phyloP scores from a whole-genome alignment of 805 yeast genomes.

The Sugiyamaella valdiviana region DNA sequence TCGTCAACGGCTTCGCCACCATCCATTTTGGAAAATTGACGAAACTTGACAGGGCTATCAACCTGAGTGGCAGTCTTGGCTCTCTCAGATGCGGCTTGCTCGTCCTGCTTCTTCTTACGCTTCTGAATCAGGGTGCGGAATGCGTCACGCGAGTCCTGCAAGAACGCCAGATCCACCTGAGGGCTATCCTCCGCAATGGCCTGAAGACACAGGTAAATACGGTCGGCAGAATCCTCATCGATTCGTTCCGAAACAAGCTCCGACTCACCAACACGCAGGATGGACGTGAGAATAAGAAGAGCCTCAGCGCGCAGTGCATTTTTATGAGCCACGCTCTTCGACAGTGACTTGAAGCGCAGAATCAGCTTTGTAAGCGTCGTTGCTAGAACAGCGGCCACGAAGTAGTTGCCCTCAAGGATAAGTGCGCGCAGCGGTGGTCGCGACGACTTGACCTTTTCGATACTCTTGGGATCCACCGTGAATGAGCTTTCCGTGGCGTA shows the following conservation, averaged over 20 bases:
- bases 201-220: conserved; percentile 81
- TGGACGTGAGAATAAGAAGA: conserved; percentile 82
- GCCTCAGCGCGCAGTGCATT: conserved; percentile 95
- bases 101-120: conserved; percentile 53
- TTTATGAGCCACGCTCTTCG: conserved; percentile 45
- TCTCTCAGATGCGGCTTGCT: conserved; percentile 48
- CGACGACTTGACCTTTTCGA: conserved; percentile 32
- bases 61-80: conserved; percentile 65
- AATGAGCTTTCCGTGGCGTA: conserved; percentile 91
- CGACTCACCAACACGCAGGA: conserved; percentile 81
- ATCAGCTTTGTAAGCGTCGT: conserved; percentile 85
- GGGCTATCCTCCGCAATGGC: conserved; percentile 52
- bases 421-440: conserved; percentile 73
- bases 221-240: conserved; percentile 95
- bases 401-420: conserved; percentile 81
- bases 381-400: conserved; percentile 80
- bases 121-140: conserved; percentile 62
- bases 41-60: conserved; percentile 70
- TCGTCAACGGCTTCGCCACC: conserved; percentile 36
- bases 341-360: conserved; percentile 58
- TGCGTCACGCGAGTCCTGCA: conserved; percentile 83
- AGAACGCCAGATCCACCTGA: conserved; percentile 56
- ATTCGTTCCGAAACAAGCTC: conserved; percentile 62
- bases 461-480: conserved; percentile 36
- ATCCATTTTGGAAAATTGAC: conserved; percentile 60